phyloP scores from a whole-genome alignment of 306 rosid genomes.

The Carpinus fangiana region DNA sequence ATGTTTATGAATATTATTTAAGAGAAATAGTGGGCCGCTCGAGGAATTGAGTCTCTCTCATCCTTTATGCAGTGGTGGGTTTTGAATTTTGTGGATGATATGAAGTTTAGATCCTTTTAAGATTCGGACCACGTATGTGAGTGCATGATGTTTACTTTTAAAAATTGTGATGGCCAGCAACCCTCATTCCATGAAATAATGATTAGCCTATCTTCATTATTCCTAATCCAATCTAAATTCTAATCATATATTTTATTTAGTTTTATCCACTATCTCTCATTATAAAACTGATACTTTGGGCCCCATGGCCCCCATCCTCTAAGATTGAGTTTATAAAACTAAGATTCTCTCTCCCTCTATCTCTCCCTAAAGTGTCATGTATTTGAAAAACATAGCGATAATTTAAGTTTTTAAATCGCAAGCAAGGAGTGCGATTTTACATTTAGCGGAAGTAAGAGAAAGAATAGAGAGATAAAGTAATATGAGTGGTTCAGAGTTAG shows the following conservation, averaged over 20 bases:
- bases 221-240: neutral
- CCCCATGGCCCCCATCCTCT: neutral
- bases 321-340: neutral
- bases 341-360: neutral
- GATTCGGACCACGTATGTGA: conserved; percentile 32
- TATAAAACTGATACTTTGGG: neutral
- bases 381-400: no score
- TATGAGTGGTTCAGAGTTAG: no score
- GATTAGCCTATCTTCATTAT: neutral
- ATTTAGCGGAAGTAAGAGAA: no score
- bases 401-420: no score
- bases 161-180: neutral
- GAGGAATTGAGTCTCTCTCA: neutral
- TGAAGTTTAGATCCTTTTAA: conserved; percentile 15
- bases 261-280: conserved; percentile 26
- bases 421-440: no score
- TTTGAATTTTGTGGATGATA: conserved; percentile 7
- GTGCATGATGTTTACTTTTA: conserved; percentile 27
- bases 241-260: neutral
- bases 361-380: no score
- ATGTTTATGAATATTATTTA: no score
- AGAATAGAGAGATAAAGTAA: no score
- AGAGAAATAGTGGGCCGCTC: no score
- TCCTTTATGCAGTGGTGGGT: neutral
- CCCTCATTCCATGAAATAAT: neutral